phyloP scores from a whole-genome alignment of 2,329 filamentous ascomycete species.

The Trichoderma sp. region DNA sequence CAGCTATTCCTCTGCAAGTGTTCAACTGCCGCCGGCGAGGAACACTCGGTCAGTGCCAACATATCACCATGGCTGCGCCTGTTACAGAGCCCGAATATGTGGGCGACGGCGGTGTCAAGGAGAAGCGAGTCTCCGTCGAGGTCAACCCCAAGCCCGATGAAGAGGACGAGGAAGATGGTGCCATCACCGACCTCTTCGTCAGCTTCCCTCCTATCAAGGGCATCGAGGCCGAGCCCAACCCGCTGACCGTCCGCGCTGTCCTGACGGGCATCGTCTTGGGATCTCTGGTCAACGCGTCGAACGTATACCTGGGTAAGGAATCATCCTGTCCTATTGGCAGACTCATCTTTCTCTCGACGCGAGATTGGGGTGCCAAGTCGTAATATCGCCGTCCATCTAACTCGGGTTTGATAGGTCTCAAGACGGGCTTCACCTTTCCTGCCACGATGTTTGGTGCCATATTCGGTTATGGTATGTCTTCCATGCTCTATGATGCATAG shows the following conservation, averaged over 20 bases:
- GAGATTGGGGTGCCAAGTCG: no score
- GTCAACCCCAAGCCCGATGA: slow-evolving; percentile 37
- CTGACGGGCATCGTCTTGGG: slow-evolving; percentile 58
- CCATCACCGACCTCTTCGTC: slow-evolving; percentile 44
- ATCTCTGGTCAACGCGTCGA: slow-evolving; percentile 63
- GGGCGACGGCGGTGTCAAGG: slow-evolving; percentile 25
- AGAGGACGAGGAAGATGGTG: slow-evolving; percentile 33
- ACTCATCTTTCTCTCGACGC: neutral
- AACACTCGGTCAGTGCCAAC: neutral
- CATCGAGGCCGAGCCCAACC: slow-evolving; percentile 48
- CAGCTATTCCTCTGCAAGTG: neutral
- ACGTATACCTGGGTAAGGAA: slow-evolving; percentile 59
- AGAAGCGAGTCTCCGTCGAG: slow-evolving; percentile 35
- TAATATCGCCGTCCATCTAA: neutral
- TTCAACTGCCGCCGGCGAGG: slow-evolving; percentile 2
- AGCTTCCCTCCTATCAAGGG: slow-evolving; percentile 48
- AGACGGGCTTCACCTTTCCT: slow-evolving; percentile 55
- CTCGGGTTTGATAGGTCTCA: slow-evolving; percentile 43
- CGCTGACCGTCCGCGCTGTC: slow-evolving; percentile 59
- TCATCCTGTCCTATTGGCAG: rapidly evolving
- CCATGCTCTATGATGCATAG: rapidly evolving
- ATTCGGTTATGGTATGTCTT: slow-evolving; percentile 53
- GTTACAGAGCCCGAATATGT: neutral
- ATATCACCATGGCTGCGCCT: slow-evolving; percentile 11
- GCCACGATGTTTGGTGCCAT: slow-evolving; percentile 57